A percentile compares a stretch with the other conserved stretches of the same genome.
These are phyloP conservation scores for Trichoderma reesei DNA, from an alignment of 495 filamentous ascomycete genomes.

Conservation along the genomic window DNA sequence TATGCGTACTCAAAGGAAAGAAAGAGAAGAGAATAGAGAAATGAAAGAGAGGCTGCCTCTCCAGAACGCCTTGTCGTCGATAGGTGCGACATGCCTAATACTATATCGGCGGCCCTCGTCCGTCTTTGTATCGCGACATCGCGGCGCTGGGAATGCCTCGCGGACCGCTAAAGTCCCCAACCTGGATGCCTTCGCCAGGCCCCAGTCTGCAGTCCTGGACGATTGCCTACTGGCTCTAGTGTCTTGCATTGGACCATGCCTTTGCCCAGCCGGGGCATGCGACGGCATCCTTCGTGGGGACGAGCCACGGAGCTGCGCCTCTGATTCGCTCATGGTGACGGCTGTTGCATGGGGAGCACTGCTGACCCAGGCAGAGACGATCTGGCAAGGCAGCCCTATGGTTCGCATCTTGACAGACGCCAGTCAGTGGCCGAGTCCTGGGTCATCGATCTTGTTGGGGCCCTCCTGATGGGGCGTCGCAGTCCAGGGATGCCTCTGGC, in stretches of 20 bases:
- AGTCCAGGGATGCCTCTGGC: not conserved
- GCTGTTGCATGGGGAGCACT: constrained; percentile 7
- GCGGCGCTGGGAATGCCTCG: not conserved
- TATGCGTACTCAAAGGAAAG: not conserved
- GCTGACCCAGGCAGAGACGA: constrained; percentile 7
- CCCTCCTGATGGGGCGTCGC: not conserved
- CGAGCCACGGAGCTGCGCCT: not conserved
- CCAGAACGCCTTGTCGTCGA: not conserved
- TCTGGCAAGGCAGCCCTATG: constrained; percentile 5
- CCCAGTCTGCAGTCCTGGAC: not conserved
- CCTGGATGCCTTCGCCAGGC: not conserved
- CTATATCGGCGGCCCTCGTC: not conserved
- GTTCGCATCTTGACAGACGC: not conserved
- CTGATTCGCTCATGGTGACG: constrained; percentile 9
- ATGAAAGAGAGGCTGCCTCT: constrained; percentile 2
- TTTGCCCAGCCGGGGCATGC: not conserved
- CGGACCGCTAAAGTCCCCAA: not conserved
- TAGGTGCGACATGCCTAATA: not conserved
- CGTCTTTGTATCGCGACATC: not conserved
- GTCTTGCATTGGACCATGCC: not conserved
- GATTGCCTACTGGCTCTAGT: not conserved
- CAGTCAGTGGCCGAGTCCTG: not conserved
- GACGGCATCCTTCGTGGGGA: constrained; percentile 6
- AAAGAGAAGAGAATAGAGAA: not conserved
- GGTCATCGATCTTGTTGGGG: not conserved